Evolutionary conservation across 179 eudicot species (phyloP), one percentile per base, ranked within the genome.

Genomic region (Silene vulgaris): DNA sequence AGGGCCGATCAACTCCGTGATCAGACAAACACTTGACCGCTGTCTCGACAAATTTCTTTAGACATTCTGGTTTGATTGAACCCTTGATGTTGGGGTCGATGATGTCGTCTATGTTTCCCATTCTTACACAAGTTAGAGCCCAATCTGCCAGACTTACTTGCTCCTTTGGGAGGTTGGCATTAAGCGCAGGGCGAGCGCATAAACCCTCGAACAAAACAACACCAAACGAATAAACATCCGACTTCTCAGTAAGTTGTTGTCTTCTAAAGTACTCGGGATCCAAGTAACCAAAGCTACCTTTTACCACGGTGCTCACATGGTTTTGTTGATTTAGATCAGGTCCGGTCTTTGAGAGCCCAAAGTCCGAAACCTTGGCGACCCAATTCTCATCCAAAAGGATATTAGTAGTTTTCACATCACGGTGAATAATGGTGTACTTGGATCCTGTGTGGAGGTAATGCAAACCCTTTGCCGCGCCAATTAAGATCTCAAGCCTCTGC

Each of bases 371-470:
- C 79, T 93, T 93, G 1, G 98, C 93, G 0, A 93, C 91, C 93
- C 95, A 91, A 9, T 89, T 91, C 43, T 88, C 89, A 56, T 91
- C 94, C 52, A 91, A 20, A 3, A 91, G 84, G 43, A 93, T 93
- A 71, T 93, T 93, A 0, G 97, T 90, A 1, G 97, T 93, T 82
- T 93, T 93, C 0, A 93, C 98, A 74, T 93, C 97, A 45, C 96
- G 80, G 65, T 93, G 98, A 11, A 93, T 93, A 45, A 93, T 93
- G 9, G 98, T 93, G 86, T 93, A 88, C 59, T 87, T 87, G 12
- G 98, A 84, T 3, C 97, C 98, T 0, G 98, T 93, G 77, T 91
- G 97, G 59, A 91, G 97, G 64, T 90, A 91, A 68, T 91, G 97
- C 21, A 91, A 79, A 57, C 97, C 97, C 17, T 87, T 80, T 1